A percentile compares a stretch with the other conserved stretches of the same genome.
These are phyloP conservation scores for Gnetum montanum DNA, from an alignment of 75 land plant genomes.

Conservation along the genomic window DNA sequence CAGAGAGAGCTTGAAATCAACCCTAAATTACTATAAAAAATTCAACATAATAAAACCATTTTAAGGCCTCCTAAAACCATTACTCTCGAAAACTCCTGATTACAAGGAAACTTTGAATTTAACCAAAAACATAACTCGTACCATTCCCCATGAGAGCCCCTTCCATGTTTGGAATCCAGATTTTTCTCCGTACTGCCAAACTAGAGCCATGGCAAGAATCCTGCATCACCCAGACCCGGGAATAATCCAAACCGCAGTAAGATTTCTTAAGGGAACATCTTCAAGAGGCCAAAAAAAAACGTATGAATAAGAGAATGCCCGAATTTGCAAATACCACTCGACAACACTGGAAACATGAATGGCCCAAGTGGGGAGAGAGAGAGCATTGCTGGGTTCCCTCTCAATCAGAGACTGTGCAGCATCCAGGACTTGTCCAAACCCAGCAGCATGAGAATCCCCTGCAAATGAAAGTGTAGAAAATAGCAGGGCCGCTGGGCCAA, in stretches of 20 bases:
- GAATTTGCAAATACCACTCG: conserved; percentile 94
- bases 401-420: background rate
- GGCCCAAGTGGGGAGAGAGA: conserved; percentile 96
- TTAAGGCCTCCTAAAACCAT: no score
- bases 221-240: conserved; percentile 22
- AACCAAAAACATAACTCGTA: no score
- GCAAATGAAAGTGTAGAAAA: conserved; percentile 2
- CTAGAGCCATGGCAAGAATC: conserved; percentile 88
- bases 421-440: background rate
- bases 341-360: conserved; percentile 94
- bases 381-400: conserved; percentile 76
- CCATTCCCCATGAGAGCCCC: conserved; percentile 99
- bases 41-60: no score
- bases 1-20: no score
- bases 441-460: conserved; percentile 3
- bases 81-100: no score
- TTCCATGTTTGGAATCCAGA: conserved; percentile 85
- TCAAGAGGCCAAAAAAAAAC: background rate
- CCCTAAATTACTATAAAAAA: no score
- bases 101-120: no score
- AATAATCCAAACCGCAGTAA: background rate
- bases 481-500: background rate
- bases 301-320: background rate
- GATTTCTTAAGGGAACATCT: background rate
- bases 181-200: conserved; percentile 89